Base-by-base conservation (phyloP, 1,284 basidiomycete species). In the Ceratobasidium sp. region DNA sequence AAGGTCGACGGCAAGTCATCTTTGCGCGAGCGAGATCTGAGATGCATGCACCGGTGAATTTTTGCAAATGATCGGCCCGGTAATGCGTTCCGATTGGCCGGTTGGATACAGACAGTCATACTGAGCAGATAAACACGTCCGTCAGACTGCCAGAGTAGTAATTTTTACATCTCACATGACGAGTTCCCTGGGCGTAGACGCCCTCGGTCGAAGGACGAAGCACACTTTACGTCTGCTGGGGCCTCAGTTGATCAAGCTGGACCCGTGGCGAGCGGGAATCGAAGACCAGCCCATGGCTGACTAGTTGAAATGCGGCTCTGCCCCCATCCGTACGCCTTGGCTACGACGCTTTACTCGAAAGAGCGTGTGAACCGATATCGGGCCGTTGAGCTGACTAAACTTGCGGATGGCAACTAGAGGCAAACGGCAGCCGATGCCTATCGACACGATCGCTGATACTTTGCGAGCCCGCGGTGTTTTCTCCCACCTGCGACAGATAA, bases 111-210 rank as follows among this genome's bases (percentile, higher is more conserved):
- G 35, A 44, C 18, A 44, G 5, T 2, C 44, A 48, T 46, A 44
- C 44, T 38, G 38, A 44, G 38, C 18, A 30, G 44, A 48, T 48
- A 48, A 65, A 46, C 62, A 65, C 44, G 62, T 65, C 62, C 62
- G 46, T 65, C 62, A 38, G 62, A 46, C n/a, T 2, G 38, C 41
- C n/a, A 23, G 33, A 65, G 38, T 46, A 7, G 38, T 65, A 65
- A 65, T 44, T 38, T 65, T 65, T 65, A 65, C 62, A 65, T 65
- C 62, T 65, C 62, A 65, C 62, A 65, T 65, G 62, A 65, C 62
- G 62, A 44, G 62, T 65, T 64, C 41, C 41, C 60, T 44, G 41
- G 10, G 18, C 4, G 33, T 20, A 65, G 62, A 46, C 7, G 20
- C 38, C 23, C 62, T 33, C 44, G 14, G 18, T 48, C 23, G 41